These are phyloP conservation scores for Arbutus unedo DNA, from an alignment of 148 eudicot genomes.

Conservation along the genomic window DNA sequence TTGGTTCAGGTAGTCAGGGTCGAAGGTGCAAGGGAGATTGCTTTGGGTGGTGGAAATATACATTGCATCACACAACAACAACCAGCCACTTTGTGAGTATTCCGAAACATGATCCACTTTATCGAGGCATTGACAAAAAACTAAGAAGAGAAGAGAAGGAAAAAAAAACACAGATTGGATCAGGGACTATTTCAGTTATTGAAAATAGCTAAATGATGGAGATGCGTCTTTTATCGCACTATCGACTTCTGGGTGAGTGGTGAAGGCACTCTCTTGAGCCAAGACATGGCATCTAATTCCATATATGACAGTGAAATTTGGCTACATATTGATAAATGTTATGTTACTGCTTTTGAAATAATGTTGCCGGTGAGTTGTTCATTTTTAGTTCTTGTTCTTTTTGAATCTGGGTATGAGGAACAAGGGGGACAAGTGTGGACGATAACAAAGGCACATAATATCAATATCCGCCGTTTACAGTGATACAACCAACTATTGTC, in stretches of 20 bases:
- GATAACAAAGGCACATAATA: no score
- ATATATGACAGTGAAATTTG: neutral
- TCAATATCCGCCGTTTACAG: no score
- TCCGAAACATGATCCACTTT: neutral
- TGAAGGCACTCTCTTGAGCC: neutral
- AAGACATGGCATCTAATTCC: neutral
- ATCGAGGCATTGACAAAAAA: neutral
- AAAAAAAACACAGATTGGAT: neutral
- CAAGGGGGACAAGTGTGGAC: no score
- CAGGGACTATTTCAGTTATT: neutral
- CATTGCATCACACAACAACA: constrained; percentile 95
- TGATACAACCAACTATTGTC: no score
- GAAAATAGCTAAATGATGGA: neutral
- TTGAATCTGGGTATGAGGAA: no score
- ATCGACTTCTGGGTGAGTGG: neutral
- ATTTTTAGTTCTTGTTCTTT: no score
- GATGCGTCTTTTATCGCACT: neutral
- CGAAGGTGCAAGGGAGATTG: constrained; percentile 91
- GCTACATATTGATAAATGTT: no score
- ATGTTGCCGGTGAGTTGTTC: no score
- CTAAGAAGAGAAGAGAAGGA: neutral
- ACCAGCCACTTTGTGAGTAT: constrained; percentile 36
- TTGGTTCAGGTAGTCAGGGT: constrained; percentile 57
- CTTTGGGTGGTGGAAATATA: constrained; percentile 82
- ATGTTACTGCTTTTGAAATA: no score